Conservation (phyloP, 495 filamentous ascomycete genomes). For the Hypoxylon lenormandii region DNA sequence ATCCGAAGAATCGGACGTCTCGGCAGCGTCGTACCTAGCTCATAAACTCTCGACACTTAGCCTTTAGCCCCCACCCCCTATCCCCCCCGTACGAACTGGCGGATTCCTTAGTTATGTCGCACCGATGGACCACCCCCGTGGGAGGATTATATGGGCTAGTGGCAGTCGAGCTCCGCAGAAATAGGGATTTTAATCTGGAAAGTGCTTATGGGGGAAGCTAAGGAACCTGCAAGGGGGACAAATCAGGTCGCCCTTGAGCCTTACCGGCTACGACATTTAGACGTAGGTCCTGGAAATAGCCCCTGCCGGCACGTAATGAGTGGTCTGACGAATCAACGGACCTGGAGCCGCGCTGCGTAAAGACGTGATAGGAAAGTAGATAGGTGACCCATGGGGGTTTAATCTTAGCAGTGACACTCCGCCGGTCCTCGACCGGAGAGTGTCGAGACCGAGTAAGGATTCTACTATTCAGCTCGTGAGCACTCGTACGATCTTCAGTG, state of each 20-base stretch:
- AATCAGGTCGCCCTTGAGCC: conserved; percentile 13
- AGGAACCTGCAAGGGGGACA: conserved; percentile 19
- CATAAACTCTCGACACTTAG: neutral
- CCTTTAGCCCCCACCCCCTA: conserved; percentile 27
- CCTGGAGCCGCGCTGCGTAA: conserved; percentile 18
- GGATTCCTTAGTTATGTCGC: conserved; percentile 9
- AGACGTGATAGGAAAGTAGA: conserved; percentile 12
- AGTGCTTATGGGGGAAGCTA: conserved; percentile 4
- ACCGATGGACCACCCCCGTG: conserved; percentile 16
- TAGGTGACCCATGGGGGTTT: neutral
- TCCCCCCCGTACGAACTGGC: conserved; percentile 1
- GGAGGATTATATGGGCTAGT: conserved; percentile 9
- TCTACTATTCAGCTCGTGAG: neutral
- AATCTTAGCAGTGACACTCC: conserved; percentile 1
- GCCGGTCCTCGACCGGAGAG: conserved; percentile 7
- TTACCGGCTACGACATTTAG: conserved; percentile 14
- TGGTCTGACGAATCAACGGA: neutral
- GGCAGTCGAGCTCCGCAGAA: conserved; percentile 9
- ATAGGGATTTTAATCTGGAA: conserved; percentile 8
- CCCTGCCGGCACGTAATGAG: neutral
- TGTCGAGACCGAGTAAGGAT: conserved; percentile 1
- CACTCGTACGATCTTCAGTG: neutral
- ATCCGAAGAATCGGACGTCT: neutral
- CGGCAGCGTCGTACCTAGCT: conserved; percentile 6
- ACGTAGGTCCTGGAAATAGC: neutral